These are phyloP conservation scores for Pisolithus orientalis DNA, from an alignment of 768 basidiomycete genomes.

Conservation along the genomic window DNA sequence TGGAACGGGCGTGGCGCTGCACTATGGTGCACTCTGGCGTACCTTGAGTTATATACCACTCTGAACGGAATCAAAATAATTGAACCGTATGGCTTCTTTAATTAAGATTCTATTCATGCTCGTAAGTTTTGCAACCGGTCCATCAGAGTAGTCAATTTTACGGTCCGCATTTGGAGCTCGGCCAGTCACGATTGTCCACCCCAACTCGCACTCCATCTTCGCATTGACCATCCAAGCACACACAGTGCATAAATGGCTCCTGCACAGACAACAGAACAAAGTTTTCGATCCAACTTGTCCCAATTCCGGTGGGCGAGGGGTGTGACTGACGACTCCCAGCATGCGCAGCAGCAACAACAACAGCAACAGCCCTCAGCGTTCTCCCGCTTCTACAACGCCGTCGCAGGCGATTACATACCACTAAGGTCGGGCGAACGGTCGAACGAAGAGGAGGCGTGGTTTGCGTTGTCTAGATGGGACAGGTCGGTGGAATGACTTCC, in stretches of 20 bases:
- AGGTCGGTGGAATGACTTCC: constrained; percentile 39
- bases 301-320: constrained; percentile 86
- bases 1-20: too few species aligned
- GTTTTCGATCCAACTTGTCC: constrained; percentile 67
- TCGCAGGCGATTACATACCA: constrained; percentile 86
- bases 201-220: not conserved
- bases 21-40: too few species aligned
- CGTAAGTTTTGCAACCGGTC: too few species aligned
- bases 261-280: constrained; percentile 45
- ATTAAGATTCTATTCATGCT: too few species aligned
- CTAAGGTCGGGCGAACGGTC: constrained; percentile 73
- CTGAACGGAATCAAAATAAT: too few species aligned
- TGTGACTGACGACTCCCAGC: constrained; percentile 62
- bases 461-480: constrained; percentile 91
- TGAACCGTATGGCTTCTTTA: too few species aligned
- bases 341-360: constrained; percentile 28
- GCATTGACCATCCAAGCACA: not conserved
- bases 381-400: constrained; percentile 78
- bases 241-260: constrained; percentile 3
- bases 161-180: too few species aligned
- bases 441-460: constrained; percentile 95
- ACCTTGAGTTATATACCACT: too few species aligned
- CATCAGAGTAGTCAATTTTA: too few species aligned
- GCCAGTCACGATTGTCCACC: not conserved
- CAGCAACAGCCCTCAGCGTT: constrained; percentile 46